Evolutionary conservation across 2,329 filamentous ascomycete genomes (phyloP).

Genomic region (Bretziella fagacearum): DNA sequence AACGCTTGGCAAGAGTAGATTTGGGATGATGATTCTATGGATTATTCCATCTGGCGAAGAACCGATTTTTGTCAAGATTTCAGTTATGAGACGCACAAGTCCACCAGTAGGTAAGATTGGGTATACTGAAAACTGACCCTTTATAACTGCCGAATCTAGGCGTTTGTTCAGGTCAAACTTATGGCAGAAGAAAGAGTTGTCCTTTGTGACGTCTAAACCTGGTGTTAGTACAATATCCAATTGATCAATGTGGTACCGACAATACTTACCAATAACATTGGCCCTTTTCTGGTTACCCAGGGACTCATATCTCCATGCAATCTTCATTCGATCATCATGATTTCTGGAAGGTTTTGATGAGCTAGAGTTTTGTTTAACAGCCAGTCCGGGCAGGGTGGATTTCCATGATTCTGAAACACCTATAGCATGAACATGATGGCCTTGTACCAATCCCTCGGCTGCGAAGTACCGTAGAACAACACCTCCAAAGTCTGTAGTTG

Average conservation of each 20-base stretch:
- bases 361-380: conserved; percentile 6
- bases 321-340: conserved; percentile 64
- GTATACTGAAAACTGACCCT: conserved; percentile 32
- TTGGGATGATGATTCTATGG: conserved; percentile 74
- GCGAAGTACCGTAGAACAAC: conserved; percentile 76
- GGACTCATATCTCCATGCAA: conserved; percentile 92
- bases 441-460: conserved; percentile 81
- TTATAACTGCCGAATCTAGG: conserved; percentile 32
- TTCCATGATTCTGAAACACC: conserved; percentile 68
- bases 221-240: no score
- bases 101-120: conserved; percentile 3
- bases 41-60: conserved; percentile 42
- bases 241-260: no score
- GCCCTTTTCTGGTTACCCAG: conserved; percentile 44
- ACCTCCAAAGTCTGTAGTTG: conserved; percentile 86
- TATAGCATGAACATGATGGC: conserved; percentile 73
- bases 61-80: conserved; percentile 38
- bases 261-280: conserved; percentile 2
- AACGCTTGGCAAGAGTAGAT: conserved; percentile 67
- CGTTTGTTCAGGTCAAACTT: conserved; percentile 54
- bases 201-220: conserved; percentile 2
- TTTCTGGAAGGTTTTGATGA: background rate
- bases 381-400: conserved; percentile 63
- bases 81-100: conserved; percentile 38
- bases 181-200: conserved; percentile 44